Evolutionary conservation across 495 filamentous ascomycete species (phyloP), one percentile per base, ranked within the genome.

Genomic region (Corynascus novoguineensis): DNA sequence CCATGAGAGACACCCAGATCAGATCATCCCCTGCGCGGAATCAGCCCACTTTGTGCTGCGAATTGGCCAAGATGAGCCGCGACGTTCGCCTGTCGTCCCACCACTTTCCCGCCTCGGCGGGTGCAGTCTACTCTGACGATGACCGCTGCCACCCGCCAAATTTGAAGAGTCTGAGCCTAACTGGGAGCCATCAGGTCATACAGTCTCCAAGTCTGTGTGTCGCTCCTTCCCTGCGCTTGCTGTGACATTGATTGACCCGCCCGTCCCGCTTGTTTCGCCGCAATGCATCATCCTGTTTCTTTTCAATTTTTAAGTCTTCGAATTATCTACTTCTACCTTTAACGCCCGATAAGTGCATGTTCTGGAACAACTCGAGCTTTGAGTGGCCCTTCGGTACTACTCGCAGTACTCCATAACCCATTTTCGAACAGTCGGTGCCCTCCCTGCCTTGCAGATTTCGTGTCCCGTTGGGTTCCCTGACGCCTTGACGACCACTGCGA

Each of bases 1-100:
- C 25, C 8, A 21, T 25, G 34, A 55, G 29, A 21, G 22, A 32
- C 48, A 41, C 27, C 54, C 40, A 63, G 61, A 69, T 69, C 66
- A 67, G 66, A 50, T 63, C 66, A 68, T 68, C 46, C 60, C 45
- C 40, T 19, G 57, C 58, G 32, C 59, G 49, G 60, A 66, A 69
- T 69, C 66, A 69, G 66, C 64, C 66, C 66, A 69, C 66, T 51
- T n/a, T 31, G 29, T 17, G 27, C 48, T 52, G 31, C 31, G 54
- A 53, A 50, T 42, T 24, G 57, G 46, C 8, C 31, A 40, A 28
- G 19, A 47, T 47, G 53, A 24, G 50, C 47, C 55, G 48, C 57
- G 40, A 64, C 40, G 57, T 31, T 31, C 10, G 29, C 5, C 29
- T 5, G 5, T 31, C 5, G 5, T 64, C 57, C 60, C 62, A 62